Evolutionary conservation across 371 early-diverging fungal genomes (phyloP).

Genomic region (Haplosporangium sp.): DNA sequence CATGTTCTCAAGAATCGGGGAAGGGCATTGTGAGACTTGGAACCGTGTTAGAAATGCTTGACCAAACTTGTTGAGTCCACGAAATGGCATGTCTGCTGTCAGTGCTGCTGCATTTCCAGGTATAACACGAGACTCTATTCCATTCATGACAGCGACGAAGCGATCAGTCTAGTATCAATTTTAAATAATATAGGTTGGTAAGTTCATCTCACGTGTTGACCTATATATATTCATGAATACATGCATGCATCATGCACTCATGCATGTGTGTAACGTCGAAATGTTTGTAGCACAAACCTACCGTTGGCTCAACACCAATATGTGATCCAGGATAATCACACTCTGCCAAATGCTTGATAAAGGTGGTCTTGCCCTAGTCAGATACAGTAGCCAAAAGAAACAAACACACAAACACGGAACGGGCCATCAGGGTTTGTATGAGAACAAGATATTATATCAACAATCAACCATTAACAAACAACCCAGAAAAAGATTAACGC

Average conservation of each 20-base stretch:
- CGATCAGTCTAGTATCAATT: constrained; percentile 59
- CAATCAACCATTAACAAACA: background rate
- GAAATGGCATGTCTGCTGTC: constrained; percentile 82
- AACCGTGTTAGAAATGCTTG: constrained; percentile 84
- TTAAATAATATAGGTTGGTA: too few species aligned
- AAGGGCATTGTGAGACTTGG: constrained; percentile 85
- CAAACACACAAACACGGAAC: too few species aligned
- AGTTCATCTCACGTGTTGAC: too few species aligned
- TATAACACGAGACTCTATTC: constrained; percentile 76
- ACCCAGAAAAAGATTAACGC: background rate
- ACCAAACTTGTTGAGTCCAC: constrained; percentile 80
- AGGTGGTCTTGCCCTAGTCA: constrained; percentile 83
- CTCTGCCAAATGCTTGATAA: constrained; percentile 84
- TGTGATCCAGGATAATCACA: constrained; percentile 86
- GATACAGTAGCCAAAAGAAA: background rate
- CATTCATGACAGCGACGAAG: constrained; percentile 88
- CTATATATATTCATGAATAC: too few species aligned
- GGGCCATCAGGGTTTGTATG: background rate
- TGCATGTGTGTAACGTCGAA: background rate
- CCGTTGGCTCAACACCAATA: constrained; percentile 88
- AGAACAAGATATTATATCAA: background rate
- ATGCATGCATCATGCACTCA: too few species aligned
- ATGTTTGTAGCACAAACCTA: constrained; percentile 25
- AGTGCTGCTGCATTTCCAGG: constrained; percentile 93
- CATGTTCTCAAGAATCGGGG: constrained; percentile 81